Base-by-base conservation (phyloP, 352 stramenopile genomes). In the Globisporangium okanoganense region DNA sequence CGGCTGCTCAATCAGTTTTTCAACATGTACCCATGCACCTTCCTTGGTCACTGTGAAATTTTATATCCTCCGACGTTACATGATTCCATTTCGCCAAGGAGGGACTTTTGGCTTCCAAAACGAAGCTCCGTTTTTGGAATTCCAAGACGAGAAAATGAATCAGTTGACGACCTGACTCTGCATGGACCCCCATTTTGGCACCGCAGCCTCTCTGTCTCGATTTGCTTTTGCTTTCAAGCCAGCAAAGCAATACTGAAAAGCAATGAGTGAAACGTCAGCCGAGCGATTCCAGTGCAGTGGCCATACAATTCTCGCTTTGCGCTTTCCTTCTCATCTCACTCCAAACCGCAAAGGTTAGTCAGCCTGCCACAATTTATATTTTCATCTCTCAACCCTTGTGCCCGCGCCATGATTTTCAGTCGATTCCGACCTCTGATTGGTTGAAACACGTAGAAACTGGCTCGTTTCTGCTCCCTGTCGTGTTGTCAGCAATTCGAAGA, bases 401-500 rank as follows among this genome's bases (percentile, higher is more conserved):
- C 1, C 36, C 36, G 12, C 36, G 12, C 0, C 13, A 41, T 41
- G 18, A 47, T 41, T 47, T 47, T 47, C 36, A 41, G 25, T 53
- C 24, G 47, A 0, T 29, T 33, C 33, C 25, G 13, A 5, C 5
- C 44, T 27, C n/a, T 49, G 55, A 61, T 61, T 61, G 55, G 55
- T 24, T 61, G 6, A 52, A 43, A 29, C 6, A 9, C n/a, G 3
- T 0, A 5, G 1, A 13, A 2, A 43, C 25, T 40, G 43, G 55
- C 55, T 53, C 6, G 25, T 49, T 53, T 61, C 25, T 60, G 40
- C 38, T 12, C 36, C 6, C 8, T 31, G 43, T 33, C 24, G 20
- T 33, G 45, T 52, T 52, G 45, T 53, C 14, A 33, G 5, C 14
- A 59, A n/a, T 43, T 49, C 36, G n/a, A n/a, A n/a, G n/a, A n/a